Base-by-base conservation (phyloP, 495 filamentous ascomycete species). In the Trichoderma reesei region DNA sequence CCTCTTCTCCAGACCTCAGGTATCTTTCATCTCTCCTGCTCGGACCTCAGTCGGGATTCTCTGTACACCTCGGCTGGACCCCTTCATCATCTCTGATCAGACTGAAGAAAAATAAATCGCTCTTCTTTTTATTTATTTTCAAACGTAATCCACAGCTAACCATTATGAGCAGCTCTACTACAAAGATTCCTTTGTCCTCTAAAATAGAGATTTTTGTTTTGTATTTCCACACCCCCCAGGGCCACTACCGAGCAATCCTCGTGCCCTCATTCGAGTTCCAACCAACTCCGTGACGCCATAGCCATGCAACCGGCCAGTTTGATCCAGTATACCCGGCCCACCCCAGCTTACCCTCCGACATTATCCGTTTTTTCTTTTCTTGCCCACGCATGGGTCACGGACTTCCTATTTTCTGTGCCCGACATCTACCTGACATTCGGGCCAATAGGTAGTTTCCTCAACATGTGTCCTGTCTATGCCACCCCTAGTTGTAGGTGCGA, bases 401-500 rank as follows among this genome's bases (percentile, higher is more conserved):
- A n/a, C n/a, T n/a, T n/a, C n/a, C n/a, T n/a, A n/a, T n/a, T n/a
- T n/a, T n/a, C n/a, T n/a, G n/a, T n/a, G n/a, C n/a, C n/a, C n/a
- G n/a, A n/a, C n/a, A n/a, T n/a, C n/a, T n/a, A n/a, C n/a, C n/a
- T n/a, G n/a, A 4, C 20, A 51, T 26, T 10, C n/a, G 8, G 41
- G 41, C 41, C 4, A 44, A 44, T 18, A n/a, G 51, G 51, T 56
- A 56, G 7, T n/a, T n/a, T n/a, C n/a, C 51, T 33, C 51, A 26
- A 56, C 51, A 33, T 36, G 26, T 34, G n/a, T n/a, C n/a, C 37
- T 31, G 18, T 31, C 38, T 63, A 14, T 63, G 18, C 56, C 34
- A 70, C 64, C 70, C 33, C 68, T 68, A 76, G 68, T 76, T 75
- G 79, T 98, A 98, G 60, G 92, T 95, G 69, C 94, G 87, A 56